Percentiles rank a stretch among this genome's conserved stretches.
Evolutionary conservation across 2,329 filamentous ascomycete genomes (phyloP).

Genomic region (Zasmidium angulare): DNA sequence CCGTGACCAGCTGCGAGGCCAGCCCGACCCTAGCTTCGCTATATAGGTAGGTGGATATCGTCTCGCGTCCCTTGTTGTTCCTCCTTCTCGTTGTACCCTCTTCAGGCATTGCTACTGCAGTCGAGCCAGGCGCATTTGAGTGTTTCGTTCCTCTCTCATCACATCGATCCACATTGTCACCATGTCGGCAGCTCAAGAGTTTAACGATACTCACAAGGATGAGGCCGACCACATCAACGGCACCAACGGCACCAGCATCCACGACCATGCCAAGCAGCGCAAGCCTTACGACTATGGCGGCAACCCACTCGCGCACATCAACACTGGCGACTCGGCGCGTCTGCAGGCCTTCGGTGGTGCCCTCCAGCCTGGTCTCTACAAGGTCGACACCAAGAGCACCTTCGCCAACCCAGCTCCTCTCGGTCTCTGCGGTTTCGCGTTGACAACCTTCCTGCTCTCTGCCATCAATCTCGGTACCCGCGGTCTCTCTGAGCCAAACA

Average conservation of each 20-base stretch:
- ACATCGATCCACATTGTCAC: constrained; percentile 10
- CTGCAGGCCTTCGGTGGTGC: constrained; percentile 53
- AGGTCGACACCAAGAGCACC: constrained; percentile 39
- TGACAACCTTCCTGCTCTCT: constrained; percentile 63
- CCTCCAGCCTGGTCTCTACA: constrained; percentile 54
- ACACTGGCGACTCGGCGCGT: constrained; percentile 50
- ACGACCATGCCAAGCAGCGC: constrained; percentile 45
- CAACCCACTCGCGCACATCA: constrained; percentile 51
- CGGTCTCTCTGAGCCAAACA: constrained; percentile 43
- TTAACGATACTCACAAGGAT: constrained; percentile 30
- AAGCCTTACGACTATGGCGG: constrained; percentile 51
- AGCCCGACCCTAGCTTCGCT: background rate
- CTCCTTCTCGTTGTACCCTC: constrained; percentile 6
- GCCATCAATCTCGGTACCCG: constrained; percentile 50
- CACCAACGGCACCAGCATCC: constrained; percentile 29
- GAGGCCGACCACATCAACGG: constrained; percentile 27
- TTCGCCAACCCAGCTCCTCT: constrained; percentile 62
- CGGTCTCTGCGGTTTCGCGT: constrained; percentile 63
- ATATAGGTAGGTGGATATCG: constrained; percentile 7
- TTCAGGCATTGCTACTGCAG: background rate
- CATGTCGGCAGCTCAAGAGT: constrained; percentile 46
- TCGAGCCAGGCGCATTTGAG: background rate
- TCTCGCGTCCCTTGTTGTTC: constrained; percentile 1
- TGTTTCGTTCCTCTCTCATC: background rate
- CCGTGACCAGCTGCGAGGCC: too few species aligned